Base-by-base conservation (phyloP, 2,329 filamentous ascomycete species). In the Monilinia laxa region DNA sequence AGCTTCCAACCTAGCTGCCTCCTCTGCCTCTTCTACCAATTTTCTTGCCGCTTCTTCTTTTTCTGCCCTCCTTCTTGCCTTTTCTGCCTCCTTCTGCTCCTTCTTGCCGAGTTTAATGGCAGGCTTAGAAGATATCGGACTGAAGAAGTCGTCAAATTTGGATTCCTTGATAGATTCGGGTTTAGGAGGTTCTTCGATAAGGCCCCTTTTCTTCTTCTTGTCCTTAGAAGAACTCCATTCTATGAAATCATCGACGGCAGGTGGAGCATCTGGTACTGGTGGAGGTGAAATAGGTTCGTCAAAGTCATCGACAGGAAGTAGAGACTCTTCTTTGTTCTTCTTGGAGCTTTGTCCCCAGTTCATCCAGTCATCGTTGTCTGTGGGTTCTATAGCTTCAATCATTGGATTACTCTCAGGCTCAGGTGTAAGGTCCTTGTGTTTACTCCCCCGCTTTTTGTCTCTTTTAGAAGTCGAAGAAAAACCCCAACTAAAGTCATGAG, bases 151-250 rank as follows among this genome's bases (percentile, higher is more conserved):
- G 38, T 82, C 80, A 20, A 76, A 76, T 67, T 80, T 80, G 2
- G 82, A 80, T 71, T 84, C 83, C 12, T 57, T 64, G 23, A 47
- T 82, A 52, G 83, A 81, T 62, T 79, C 80, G 70, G 80, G 81
- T 66, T 82, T 81, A 70, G 81, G 80, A 64, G 79, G 77, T 66
- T 82, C 77, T 66, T 82, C 77, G 23, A 60, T 12, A 47, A 80
- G 77, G 31, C 77, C 73, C 67, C 74, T 76, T 66, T 81, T 84
- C 54, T 86, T 86, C 73, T 84, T 83, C 77, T 85, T 85, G 51
- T 76, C 74, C 59, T 76, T 75, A 59, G 70, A 71, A 4, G 65
- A 68, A n/a, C 74, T 73, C 71, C 73, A 77, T 12, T 62, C 64
- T 42, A 73, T 68, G 62, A 75, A 74, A 53, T 74, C 72, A 59